Base-by-base conservation (phyloP, 208 protist species). In the Naegleria fowleri region DNA sequence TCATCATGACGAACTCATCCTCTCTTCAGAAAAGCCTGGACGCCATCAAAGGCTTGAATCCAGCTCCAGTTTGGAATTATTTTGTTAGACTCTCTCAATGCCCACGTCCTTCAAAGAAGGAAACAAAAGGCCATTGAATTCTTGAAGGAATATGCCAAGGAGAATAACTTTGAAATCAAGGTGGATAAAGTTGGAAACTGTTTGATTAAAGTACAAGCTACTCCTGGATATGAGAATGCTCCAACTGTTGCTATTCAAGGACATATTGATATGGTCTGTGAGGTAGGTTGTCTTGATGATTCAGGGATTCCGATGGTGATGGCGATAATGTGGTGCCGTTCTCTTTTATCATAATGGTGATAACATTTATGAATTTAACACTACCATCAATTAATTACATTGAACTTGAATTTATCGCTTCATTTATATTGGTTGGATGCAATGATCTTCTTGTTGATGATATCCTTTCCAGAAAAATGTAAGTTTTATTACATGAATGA, bases 201-300 rank as follows among this genome's bases (percentile, higher is more conserved):
- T 51, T 36, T 88, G 19, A 52, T 88, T n/a, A 33, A 39, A 39
- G 84, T 88, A 11, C 84, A 40, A 39, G 84, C 84, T 29, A 88
- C 84, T 58, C 16, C 19, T 15, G 25, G 25, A 19, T 43, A n/a
- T 43, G 84, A 58, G 13, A 38, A 52, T 38, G 33, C 13, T 48
- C 84, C 84, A 39, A 88, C 15, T 58, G 43, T 55, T 88, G 39
- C 16, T 38, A 59, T 88, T 58, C 84, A 88, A 88, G n/a, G 36
- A 59, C 84, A 88, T 58, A 58, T 38, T 19, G 84, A 88, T 55
- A 88, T 88, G 84, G 84, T 88, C 9, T 33, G 29, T 33, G 84
- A 88, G 41, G n/a, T 25, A 39, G n/a, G 41, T 58, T 67, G 55
- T 67, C 19, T 67, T 29, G 22, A 67, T 67, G 55, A 29, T 67